Percentiles rank a stretch among this genome's conserved stretches.
Conservation (phyloP, 208 protist genomes). For the Acanthamoeba triangularis region DNA sequence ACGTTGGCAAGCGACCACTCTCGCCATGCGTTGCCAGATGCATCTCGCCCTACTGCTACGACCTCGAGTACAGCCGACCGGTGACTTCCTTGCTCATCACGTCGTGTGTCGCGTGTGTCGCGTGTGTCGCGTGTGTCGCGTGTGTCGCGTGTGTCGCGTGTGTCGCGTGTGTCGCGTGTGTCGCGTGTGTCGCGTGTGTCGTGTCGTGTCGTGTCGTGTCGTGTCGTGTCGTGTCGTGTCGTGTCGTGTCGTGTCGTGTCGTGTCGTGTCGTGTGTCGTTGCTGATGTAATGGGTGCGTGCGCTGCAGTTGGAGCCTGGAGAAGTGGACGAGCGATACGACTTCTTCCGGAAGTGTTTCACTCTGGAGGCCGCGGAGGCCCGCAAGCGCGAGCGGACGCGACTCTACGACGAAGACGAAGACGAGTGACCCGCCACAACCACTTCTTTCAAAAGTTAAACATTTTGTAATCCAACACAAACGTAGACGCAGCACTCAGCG, state of each 20-base stretch:
- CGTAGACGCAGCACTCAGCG: background rate
- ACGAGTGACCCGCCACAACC: background rate
- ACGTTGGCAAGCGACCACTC: background rate
- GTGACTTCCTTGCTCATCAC: background rate
- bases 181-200: too few species aligned
- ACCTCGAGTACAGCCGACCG: slow-evolving; percentile 48
- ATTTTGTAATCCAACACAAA: background rate
- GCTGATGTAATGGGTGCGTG: background rate
- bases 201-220: too few species aligned
- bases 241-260: background rate
- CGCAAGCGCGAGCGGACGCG: background rate
- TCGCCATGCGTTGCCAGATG: background rate
- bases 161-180: too few species aligned
- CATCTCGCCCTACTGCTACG: slow-evolving; percentile 53
- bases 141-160: too few species aligned
- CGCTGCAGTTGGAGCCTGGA: background rate
- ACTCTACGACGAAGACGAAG: background rate
- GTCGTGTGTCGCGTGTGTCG: too few species aligned
- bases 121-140: too few species aligned
- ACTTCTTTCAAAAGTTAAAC: background rate
- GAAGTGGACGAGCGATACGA: slow-evolving; percentile 60
- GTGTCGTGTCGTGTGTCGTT: background rate
- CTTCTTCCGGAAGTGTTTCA: slow-evolving; percentile 43
- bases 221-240: background rate
- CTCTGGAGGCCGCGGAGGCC: background rate